Evolutionary conservation across 768 basidiomycete genomes (phyloP).

Genomic region (Pulveroboletus frians): DNA sequence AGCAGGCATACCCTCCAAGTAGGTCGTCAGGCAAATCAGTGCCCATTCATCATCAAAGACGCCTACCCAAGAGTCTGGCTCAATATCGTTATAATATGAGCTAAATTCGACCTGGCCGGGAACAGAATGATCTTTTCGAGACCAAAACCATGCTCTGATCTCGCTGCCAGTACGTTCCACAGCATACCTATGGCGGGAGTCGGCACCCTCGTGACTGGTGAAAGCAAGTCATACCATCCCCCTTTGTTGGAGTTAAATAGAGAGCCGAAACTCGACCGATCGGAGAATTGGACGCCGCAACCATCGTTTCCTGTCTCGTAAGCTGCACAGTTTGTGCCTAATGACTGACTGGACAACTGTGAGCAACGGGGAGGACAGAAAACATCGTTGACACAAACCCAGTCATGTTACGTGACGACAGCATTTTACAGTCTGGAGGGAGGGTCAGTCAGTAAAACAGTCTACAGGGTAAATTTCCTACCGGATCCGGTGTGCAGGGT

Average conservation of each 20-base stretch:
- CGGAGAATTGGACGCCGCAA: conserved; percentile 18
- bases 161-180: conserved; percentile 30
- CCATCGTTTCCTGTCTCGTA: conserved; percentile 20
- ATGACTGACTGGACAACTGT: conserved; percentile 5
- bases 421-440: conserved; percentile 19
- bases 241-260: conserved; percentile 32
- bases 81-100: conserved; percentile 7
- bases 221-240: conserved; percentile 30
- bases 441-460: not conserved
- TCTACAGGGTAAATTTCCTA: conserved; percentile 1
- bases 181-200: conserved; percentile 36
- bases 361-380: not conserved
- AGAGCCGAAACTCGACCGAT: conserved; percentile 16
- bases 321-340: conserved; percentile 18
- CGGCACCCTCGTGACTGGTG: not conserved
- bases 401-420: conserved; percentile 14
- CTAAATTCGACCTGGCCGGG: conserved; percentile 24
- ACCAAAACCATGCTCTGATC: conserved; percentile 45
- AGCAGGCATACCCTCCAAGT: conserved; percentile 27
- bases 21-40: not conserved
- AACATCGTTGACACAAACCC: conserved; percentile 9
- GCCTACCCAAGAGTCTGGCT: conserved; percentile 32
- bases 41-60: not conserved
- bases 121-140: conserved; percentile 23
- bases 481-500: conserved; percentile 28